Conservation (phyloP, 441 rosid genomes). For the California macrophylla region DNA sequence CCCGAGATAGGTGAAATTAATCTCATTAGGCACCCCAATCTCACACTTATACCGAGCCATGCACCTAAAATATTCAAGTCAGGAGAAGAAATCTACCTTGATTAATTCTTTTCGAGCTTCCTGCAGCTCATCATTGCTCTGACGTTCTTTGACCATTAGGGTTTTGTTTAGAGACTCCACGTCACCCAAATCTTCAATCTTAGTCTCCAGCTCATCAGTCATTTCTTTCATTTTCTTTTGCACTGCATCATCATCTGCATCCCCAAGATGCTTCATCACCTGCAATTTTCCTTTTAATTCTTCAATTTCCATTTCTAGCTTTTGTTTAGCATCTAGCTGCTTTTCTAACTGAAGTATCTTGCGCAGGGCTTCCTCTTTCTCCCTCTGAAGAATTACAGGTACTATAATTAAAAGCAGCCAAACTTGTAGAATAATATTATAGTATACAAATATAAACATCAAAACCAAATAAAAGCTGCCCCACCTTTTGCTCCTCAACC, state of each 20-base stretch:
- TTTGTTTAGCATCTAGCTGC: slow-evolving; percentile 62
- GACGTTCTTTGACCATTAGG: slow-evolving; percentile 63
- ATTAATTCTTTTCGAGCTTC: slow-evolving; percentile 57
- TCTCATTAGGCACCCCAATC: neutral
- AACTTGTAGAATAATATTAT: neutral
- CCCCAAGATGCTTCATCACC: slow-evolving; percentile 78
- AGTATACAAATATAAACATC: neutral
- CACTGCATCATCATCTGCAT: slow-evolving; percentile 60
- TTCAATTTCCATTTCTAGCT: slow-evolving; percentile 79
- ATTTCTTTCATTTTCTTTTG: slow-evolving; percentile 59
- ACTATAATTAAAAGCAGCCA: neutral
- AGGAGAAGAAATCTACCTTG: slow-evolving; percentile 26
- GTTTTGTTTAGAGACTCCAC: slow-evolving; percentile 33
- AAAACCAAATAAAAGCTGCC: slow-evolving; percentile 1
- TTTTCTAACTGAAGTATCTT: slow-evolving; percentile 63
- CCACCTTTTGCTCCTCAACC: slow-evolving; percentile 73
- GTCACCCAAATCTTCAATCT: slow-evolving; percentile 37
- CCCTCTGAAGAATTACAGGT: slow-evolving; percentile 40
- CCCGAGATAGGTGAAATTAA: neutral
- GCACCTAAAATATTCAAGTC: neutral
- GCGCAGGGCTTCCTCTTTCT: slow-evolving; percentile 56
- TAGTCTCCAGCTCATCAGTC: slow-evolving; percentile 48
- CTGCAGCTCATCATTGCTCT: slow-evolving; percentile 73
- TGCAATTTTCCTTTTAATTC: slow-evolving; percentile 71
- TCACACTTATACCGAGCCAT: neutral